Evolutionary conservation across 1,284 basidiomycete genomes (phyloP).

Genomic region (Apiotrichum sp.): DNA sequence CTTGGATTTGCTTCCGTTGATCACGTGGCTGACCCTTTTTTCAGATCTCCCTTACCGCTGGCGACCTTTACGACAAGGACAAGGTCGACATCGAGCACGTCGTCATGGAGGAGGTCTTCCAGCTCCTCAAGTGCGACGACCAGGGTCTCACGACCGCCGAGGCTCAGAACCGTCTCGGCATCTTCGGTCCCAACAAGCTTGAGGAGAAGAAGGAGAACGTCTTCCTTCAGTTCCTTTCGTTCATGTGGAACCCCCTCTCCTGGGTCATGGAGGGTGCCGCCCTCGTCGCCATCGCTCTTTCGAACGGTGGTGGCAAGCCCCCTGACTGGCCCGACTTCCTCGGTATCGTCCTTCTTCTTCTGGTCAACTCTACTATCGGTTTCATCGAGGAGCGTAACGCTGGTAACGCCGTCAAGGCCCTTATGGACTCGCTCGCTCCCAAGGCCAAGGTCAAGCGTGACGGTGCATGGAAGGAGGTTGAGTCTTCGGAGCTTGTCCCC

Average conservation of each 20-base stretch:
- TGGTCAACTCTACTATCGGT: conserved; percentile 95
- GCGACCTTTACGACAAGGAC: conserved; percentile 89
- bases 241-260: conserved; percentile 98
- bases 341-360: conserved; percentile 85
- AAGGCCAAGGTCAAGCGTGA: conserved; percentile 88
- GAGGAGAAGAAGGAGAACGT: conserved; percentile 79
- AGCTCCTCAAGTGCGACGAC: conserved; percentile 77
- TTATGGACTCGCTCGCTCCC: conserved; percentile 98
- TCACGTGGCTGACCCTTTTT: neutral
- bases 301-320: conserved; percentile 75
- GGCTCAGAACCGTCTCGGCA: conserved; percentile 74
- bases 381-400: conserved; percentile 97
- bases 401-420: conserved; percentile 96
- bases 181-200: conserved; percentile 96
- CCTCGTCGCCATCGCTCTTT: conserved; percentile 89
- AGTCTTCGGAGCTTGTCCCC: conserved; percentile 79
- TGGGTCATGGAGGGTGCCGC: conserved; percentile 99
- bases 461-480: conserved; percentile 78
- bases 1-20: neutral
- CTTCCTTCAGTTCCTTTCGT: conserved; percentile 71
- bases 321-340: conserved; percentile 98
- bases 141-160: conserved; percentile 71
- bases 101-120: conserved; percentile 94
- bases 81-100: conserved; percentile 98
- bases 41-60: conserved; percentile 44